Conservation (phyloP, 1,139 yeast genomes). For the Geotrichum bryndzae region DNA sequence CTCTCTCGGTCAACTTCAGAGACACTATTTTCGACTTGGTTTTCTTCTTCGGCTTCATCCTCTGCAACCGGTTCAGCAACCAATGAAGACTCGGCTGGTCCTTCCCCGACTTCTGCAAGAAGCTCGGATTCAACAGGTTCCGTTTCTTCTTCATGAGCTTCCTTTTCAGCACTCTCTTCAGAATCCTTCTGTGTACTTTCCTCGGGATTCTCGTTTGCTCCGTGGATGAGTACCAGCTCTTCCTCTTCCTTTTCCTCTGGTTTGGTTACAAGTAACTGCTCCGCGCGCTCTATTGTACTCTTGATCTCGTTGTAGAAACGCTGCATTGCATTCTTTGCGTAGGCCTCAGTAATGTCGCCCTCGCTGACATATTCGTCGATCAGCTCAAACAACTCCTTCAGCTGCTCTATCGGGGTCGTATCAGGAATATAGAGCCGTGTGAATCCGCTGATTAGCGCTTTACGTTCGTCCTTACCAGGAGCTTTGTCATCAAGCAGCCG, state of each 20-base stretch:
- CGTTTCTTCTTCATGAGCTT: background rate
- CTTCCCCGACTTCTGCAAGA: constrained; percentile 4
- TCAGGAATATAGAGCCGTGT: constrained; percentile 44
- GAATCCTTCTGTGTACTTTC: constrained; percentile 9
- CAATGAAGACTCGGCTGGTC: background rate
- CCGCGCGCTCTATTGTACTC: constrained; percentile 18
- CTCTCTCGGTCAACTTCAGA: background rate
- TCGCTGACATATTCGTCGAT: constrained; percentile 30
- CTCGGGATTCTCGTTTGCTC: constrained; percentile 18
- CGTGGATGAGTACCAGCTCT: constrained; percentile 25
- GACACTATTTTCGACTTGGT: background rate
- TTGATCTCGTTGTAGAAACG: constrained; percentile 35
- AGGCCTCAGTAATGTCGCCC: constrained; percentile 36
- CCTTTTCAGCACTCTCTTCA: constrained; percentile 4
- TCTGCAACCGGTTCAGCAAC: background rate
- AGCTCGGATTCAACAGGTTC: too few species aligned
- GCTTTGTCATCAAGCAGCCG: constrained; percentile 40
- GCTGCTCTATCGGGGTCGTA: constrained; percentile 16
- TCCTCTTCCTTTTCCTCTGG: constrained; percentile 13
- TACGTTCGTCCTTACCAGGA: constrained; percentile 44
- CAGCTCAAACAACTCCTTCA: constrained; percentile 19
- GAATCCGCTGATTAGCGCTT: constrained; percentile 50
- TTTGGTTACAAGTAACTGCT: constrained; percentile 19
- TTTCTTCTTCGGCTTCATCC: background rate
- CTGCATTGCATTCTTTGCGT: constrained; percentile 44